Evolutionary conservation across 2,329 filamentous ascomycete species (phyloP).

Genomic region (Aspergillus sp.): DNA sequence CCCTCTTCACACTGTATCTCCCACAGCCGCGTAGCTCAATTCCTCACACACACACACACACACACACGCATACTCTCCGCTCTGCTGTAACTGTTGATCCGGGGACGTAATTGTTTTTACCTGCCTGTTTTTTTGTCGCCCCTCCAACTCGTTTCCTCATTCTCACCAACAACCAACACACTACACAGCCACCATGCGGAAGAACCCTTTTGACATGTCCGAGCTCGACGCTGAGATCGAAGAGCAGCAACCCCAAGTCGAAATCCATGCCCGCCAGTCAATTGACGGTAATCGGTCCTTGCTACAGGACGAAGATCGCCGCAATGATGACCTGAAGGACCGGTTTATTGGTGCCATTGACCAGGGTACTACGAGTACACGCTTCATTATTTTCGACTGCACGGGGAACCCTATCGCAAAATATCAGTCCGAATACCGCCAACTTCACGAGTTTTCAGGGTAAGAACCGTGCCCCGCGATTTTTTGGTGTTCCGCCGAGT

Average conservation of each 20-base stretch:
- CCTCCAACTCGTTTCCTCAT: not conserved
- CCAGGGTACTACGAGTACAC: constrained; percentile 84
- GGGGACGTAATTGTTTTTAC: constrained; percentile 18
- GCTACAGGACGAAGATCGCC: constrained; percentile 33
- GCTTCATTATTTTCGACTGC: constrained; percentile 87
- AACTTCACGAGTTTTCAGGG: constrained; percentile 82
- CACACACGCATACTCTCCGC: constrained; percentile 9
- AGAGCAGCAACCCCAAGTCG: constrained; percentile 15
- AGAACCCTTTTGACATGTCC: constrained; percentile 36
- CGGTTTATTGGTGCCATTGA: constrained; percentile 82
- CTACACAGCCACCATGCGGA: constrained; percentile 11
- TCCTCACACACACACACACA: not conserved
- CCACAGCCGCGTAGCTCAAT: constrained; percentile 11
- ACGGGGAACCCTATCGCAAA: constrained; percentile 74
- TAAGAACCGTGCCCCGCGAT: constrained; percentile 45
- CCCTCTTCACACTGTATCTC: constrained; percentile 1
- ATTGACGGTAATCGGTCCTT: constrained; percentile 37
- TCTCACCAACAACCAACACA: not conserved
- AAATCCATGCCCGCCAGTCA: constrained; percentile 29
- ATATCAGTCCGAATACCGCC: constrained; percentile 84
- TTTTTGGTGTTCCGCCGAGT: not conserved
- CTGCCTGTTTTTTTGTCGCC: constrained; percentile 5
- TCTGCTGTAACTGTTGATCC: constrained; percentile 16
- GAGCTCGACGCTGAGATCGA: constrained; percentile 23
- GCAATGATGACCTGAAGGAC: constrained; percentile 34